Evolutionary conservation across 331 rosid genomes (phyloP).

Genomic region (Pyracantha coccinea): DNA sequence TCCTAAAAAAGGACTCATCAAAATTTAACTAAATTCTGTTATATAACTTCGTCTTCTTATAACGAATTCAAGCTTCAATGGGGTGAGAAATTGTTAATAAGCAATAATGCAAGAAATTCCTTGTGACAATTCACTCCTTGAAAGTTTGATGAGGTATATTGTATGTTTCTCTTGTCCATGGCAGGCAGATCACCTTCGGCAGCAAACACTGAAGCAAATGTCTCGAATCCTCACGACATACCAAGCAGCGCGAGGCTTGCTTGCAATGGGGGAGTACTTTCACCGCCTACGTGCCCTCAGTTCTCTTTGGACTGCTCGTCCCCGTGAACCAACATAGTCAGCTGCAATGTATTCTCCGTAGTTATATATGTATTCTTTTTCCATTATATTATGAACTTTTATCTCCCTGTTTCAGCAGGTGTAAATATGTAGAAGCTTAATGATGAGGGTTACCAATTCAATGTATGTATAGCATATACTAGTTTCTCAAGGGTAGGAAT

Average conservation of each 20-base stretch:
- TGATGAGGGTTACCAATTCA: background rate
- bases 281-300: slow-evolving; percentile 76
- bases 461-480: no score
- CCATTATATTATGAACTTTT: background rate
- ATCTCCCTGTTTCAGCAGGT: slow-evolving; percentile 2
- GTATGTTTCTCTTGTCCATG: slow-evolving; percentile 9
- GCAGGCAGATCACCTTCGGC: slow-evolving; percentile 91
- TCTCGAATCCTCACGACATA: slow-evolving; percentile 39
- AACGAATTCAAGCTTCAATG: no score
- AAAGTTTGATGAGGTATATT: background rate
- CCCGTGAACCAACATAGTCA: slow-evolving; percentile 27
- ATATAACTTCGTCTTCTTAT: no score
- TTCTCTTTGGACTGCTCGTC: slow-evolving; percentile 59
- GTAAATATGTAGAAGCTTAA: slow-evolving; percentile 6
- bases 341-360: background rate
- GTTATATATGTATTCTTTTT: background rate
- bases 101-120: no score
- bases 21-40: no score
- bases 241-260: slow-evolving; percentile 69
- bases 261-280: slow-evolving; percentile 69
- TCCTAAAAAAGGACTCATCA: no score
- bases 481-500: no score
- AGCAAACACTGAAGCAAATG: slow-evolving; percentile 66
- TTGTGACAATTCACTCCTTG: background rate
- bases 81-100: no score